Evolutionary conservation across 306 rosid species (phyloP).

Genomic region (Cucumis hystrix): DNA sequence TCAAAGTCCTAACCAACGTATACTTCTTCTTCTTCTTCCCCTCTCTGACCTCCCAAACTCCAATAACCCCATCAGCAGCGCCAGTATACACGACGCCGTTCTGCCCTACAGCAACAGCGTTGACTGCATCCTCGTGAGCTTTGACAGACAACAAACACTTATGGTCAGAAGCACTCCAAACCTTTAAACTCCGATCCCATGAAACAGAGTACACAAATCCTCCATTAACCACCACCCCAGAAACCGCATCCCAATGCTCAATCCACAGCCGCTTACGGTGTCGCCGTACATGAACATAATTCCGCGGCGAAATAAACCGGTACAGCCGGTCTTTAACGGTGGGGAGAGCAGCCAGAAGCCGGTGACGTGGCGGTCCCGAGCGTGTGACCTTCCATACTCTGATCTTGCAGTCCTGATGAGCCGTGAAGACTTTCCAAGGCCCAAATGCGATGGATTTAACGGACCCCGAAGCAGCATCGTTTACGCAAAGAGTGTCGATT

Average conservation of each 20-base stretch:
- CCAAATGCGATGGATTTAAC: constrained; percentile 43
- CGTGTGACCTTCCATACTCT: constrained; percentile 37
- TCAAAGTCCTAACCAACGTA: not conserved
- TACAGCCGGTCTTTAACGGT: constrained; percentile 32
- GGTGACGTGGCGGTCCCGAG: constrained; percentile 19
- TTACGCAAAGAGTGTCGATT: constrained; percentile 29
- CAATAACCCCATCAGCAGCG: constrained; percentile 36
- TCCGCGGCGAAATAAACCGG: constrained; percentile 28
- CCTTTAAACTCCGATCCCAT: constrained; percentile 52
- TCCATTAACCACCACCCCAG: constrained; percentile 23
- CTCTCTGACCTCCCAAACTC: constrained; percentile 37
- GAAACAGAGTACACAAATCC: constrained; percentile 38
- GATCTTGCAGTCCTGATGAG: constrained; percentile 57
- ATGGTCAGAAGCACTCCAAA: constrained; percentile 29
- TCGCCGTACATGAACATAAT: constrained; percentile 33
- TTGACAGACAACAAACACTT: constrained; percentile 42
- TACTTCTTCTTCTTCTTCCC: constrained; percentile 16
- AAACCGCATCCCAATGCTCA: constrained; percentile 47
- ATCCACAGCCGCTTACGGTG: constrained; percentile 43
- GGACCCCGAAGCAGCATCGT: constrained; percentile 29
- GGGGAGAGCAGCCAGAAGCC: constrained; percentile 36
- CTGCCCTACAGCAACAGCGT: constrained; percentile 27
- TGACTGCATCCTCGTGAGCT: constrained; percentile 53
- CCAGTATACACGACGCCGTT: constrained; percentile 52
- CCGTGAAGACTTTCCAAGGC: constrained; percentile 34